Base-by-base conservation (phyloP, 2,329 filamentous ascomycete species). In the Fusarium austroafricanum region DNA sequence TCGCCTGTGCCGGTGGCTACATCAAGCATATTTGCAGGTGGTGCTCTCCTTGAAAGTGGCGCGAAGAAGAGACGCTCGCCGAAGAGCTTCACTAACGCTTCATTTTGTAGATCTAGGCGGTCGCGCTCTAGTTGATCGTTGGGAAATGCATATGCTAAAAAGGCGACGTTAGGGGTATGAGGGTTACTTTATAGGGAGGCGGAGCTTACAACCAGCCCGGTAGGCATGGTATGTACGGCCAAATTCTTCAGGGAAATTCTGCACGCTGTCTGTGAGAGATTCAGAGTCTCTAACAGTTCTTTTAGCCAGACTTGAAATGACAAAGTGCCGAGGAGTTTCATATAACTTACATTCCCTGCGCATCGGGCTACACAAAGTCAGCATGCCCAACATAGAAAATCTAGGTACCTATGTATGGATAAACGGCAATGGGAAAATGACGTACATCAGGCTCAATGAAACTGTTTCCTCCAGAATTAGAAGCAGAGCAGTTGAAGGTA, bases 191-290 rank as follows among this genome's bases (percentile, higher is more conserved):
- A 45, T 23, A 23, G 18, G 20, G 11, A 37, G 49, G 12, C n/a
- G 37, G 26, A 45, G 78, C 82, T 68, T 74, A 84, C 82, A 83
- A 21, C 82, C 82, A 44, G 81, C 81, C 57, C 77, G 77, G 59
- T 83, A 84, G 5, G 82, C 81, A 67, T 83, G 82, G 71, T 83
- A 84, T 4, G 81, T 84, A 29, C 82, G 78, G 12, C 82, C 82
- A 61, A 82, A 82, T 61, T 80, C 77, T 52, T 79, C 76, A 2
- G 81, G 80, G 18, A 80, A 82, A 55, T 78, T 74, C 58, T 75
- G 74, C n/a, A 82, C 76, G 62, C 80, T 82, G 33, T 82, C 80
- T 11, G 79, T 76, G 40, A 82, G 66, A 15, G 81, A 81, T 39
- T 77, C 74, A 2, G 79, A 81, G 42, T 74, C 72, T 59, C 68